Base-by-base conservation (phyloP, 768 basidiomycete genomes). In the Clitopilus hobsonii region DNA sequence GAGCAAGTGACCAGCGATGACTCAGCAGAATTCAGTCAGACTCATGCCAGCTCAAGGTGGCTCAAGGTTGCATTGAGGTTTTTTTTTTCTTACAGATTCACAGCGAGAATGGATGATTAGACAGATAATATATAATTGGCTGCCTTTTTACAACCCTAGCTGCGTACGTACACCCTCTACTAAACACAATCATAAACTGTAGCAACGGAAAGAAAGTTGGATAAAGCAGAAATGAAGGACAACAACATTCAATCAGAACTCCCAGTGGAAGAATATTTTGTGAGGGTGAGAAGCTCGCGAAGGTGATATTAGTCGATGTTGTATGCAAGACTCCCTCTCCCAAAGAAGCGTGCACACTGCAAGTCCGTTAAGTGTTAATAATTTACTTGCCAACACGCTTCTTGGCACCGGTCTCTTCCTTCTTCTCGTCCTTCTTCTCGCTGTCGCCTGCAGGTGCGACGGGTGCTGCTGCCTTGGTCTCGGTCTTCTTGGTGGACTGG, bases 401-500 rank as follows among this genome's bases (percentile, higher is more conserved):
- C 81, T 89, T 93, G 58, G 84, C 69, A 38, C 69, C 41, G 22
- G 6, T 59, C 54, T 74, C 76, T 58, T 89, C 87, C 10, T 84
- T 81, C 74, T 86, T 84, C 79, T 89, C 86, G 58, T 84, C 82
- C 30, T 80, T 82, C 74, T 86, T 84, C 79, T 90, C 86, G 58
- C 83, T 82, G 29, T 80, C 86, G 61, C 86, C 85, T 25, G 89
- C 86, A 54, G 87, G 74, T 5, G 88, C 85, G 57, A 86, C 84
- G 53, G 89, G 85, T 2, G 83, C 79, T 38, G 76, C 41, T 2
- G 41, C 71, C 32, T 86, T 82, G 22, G 76, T 72, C 73, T 85
- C 89, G 32, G 85, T 81, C 79, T 92, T 92, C 80, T 92, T 91
- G 32, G 86, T 64, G 36, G 86, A 85, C 81, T 88, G 56, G 18